Evolutionary conservation across 1,284 basidiomycete genomes (phyloP), one percentile per base, ranked within the genome.

Genomic region (Fistulinella cinereoalba): DNA sequence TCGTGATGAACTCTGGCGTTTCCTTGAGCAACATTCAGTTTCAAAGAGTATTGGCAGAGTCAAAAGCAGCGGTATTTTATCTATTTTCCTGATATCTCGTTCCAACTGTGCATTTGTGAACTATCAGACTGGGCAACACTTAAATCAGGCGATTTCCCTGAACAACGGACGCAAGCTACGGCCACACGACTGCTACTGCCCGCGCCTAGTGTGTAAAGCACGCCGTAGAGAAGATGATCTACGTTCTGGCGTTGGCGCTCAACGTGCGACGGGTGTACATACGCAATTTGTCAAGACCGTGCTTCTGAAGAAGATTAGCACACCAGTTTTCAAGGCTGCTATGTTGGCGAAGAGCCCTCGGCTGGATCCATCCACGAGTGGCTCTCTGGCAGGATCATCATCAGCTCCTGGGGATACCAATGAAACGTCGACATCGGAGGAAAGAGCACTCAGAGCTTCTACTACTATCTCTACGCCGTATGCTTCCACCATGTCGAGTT

Each of bases 41-140:
- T 50, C 22, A 32, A 46, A 41, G 34, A 36, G 34, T 33, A 34
- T 6, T 41, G 25, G 45, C 37, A 56, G 22, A 11, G 49, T 18
- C 27, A 49, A 32, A 24, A 55, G 66, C 53, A 67, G 72, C 23
- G 91, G 91, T 6, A 83, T 97, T 3, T 67, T 88, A 3, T 94
- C 90, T 19, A 86, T 99, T 54, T 97, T 96, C 70, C 80, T 95
- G 47, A 98, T 99, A 57, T 81, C 87, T 16, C 82, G 93, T 19
- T 95, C 92, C 4, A 93, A 86, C 57, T 97, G 95, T 65, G 92
- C 91, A 4, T 97, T 98, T 61, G 80, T 97, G 65, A 97, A 97
- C 64, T 94, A 88, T 58, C 78, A 80, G 40, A 80, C 75, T 0
- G 79, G 85, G 55, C 68, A 61, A 2, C 75, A 85, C 51, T 72